Percentiles rank a stretch among this genome's conserved stretches.
phyloP scores from a whole-genome alignment of 345 rosid species.

The Camelina sativa region DNA sequence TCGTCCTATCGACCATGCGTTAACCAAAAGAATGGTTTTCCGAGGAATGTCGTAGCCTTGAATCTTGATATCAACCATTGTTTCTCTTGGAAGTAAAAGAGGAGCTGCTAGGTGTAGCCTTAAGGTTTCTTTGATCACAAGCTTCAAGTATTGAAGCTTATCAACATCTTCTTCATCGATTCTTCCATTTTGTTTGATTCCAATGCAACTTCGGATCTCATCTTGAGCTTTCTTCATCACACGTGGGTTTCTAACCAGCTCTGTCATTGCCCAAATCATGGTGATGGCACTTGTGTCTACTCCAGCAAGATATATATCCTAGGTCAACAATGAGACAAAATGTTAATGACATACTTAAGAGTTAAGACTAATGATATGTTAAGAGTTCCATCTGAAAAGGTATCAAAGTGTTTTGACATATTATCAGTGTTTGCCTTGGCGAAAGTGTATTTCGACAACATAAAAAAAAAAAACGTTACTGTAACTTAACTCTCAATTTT shows the following conservation, averaged over 20 bases:
- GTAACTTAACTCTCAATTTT: too few relatives aligned
- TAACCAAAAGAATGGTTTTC: slow-evolving; percentile 18
- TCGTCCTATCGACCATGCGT: slow-evolving; percentile 28
- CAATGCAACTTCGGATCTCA: slow-evolving; percentile 32
- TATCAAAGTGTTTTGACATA: too few relatives aligned
- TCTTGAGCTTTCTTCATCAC: slow-evolving; percentile 32
- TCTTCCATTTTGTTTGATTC: slow-evolving; percentile 32
- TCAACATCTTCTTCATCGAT: slow-evolving; percentile 50
- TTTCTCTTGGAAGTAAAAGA: slow-evolving; percentile 55
- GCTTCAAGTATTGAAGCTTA: slow-evolving; percentile 52
- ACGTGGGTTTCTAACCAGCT: slow-evolving; percentile 31
- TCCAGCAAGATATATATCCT: slow-evolving; percentile 34
- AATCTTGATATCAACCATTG: slow-evolving; percentile 45
- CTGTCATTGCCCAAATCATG: slow-evolving; percentile 34
- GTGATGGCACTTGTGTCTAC: slow-evolving; percentile 38
- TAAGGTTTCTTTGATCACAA: slow-evolving; percentile 50
- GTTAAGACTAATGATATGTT: background rate
- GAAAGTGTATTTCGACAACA: background rate
- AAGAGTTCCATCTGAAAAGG: background rate
- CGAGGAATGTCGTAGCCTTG: slow-evolving; percentile 29
- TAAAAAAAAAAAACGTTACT: background rate
- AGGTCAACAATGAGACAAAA: background rate
- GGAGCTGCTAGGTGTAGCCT: slow-evolving; percentile 53
- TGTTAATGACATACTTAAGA: background rate
- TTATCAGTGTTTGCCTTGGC: too few relatives aligned